A percentile compares a stretch with the other conserved stretches of the same genome.
Evolutionary conservation across 352 stramenopile species (phyloP).

Genomic region (Thraustotheca clavata): DNA sequence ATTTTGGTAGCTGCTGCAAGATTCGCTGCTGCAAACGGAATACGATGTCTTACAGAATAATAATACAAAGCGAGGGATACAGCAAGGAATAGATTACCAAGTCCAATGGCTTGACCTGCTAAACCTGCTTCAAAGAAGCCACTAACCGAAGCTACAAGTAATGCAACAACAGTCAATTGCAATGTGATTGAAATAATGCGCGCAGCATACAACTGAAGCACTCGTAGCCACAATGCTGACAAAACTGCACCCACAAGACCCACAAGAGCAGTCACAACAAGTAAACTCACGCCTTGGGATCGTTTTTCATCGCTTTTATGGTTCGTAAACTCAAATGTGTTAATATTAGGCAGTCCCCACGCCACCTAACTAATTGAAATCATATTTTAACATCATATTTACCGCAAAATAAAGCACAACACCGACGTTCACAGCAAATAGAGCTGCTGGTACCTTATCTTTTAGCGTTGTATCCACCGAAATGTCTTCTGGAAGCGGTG

Average conservation of each 20-base stretch:
- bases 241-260: constrained; percentile 52
- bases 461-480: constrained; percentile 35
- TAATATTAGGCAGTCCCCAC: constrained; percentile 64
- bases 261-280: constrained; percentile 55
- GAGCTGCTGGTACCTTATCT: constrained; percentile 52
- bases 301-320: constrained; percentile 36
- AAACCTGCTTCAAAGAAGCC: constrained; percentile 64
- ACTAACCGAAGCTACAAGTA: constrained; percentile 37
- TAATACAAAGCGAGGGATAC: constrained; percentile 60
- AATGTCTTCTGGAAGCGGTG: constrained; percentile 2
- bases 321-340: constrained; percentile 69
- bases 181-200: constrained; percentile 68
- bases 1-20: constrained; percentile 60
- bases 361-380: constrained; percentile 34
- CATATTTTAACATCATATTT: constrained; percentile 2
- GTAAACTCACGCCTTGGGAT: constrained; percentile 71
- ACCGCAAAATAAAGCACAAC: constrained; percentile 53
- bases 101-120: constrained; percentile 68
- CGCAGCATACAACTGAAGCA: constrained; percentile 62
- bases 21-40: constrained; percentile 75
- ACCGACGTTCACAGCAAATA: constrained; percentile 52
- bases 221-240: constrained; percentile 64
- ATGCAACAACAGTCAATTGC: constrained; percentile 45
- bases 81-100: constrained; percentile 75
- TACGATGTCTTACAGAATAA: constrained; percentile 41